phyloP scores from a whole-genome alignment of 208 protist species.

The Endotrypanum monterogeii region DNA sequence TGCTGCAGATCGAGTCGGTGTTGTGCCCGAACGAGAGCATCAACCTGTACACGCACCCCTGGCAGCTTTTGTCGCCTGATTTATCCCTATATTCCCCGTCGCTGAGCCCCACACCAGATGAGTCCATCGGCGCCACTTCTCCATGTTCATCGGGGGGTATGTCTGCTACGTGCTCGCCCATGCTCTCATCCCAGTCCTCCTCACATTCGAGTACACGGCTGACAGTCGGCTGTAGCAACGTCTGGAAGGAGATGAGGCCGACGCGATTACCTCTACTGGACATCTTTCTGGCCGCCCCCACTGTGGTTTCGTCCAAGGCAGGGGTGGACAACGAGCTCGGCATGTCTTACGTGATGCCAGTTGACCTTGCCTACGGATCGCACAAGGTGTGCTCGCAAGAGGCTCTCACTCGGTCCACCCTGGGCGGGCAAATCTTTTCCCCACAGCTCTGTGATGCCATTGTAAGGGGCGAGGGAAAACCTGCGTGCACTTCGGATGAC shows the following conservation, averaged over 20 bases:
- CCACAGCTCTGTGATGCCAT: conserved; percentile 23
- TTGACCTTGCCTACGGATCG: conserved; percentile 25
- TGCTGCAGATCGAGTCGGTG: conserved; percentile 21
- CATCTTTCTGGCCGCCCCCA: conserved; percentile 27
- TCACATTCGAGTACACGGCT: neutral
- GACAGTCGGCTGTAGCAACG: neutral
- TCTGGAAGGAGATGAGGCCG: conserved; percentile 23
- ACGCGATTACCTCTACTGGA: conserved; percentile 28
- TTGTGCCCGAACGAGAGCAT: neutral
- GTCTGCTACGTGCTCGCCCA: conserved; percentile 9
- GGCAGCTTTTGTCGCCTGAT: conserved; percentile 25
- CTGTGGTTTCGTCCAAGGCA: conserved; percentile 23
- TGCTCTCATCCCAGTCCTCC: neutral
- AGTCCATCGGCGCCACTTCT: conserved; percentile 31
- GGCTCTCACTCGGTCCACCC: conserved; percentile 1
- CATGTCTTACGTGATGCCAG: conserved; percentile 26
- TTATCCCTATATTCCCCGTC: conserved; percentile 28
- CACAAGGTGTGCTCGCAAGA: conserved; percentile 20
- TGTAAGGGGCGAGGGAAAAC: neutral
- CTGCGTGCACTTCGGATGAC: neutral
- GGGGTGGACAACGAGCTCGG: conserved; percentile 20
- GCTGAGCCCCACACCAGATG: conserved; percentile 9
- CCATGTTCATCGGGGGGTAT: conserved; percentile 25
- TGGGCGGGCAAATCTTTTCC: conserved; percentile 8
- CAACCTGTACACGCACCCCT: conserved; percentile 15